Percentiles rank a stretch among this genome's conserved stretches.
These are phyloP conservation scores for Pseudognaphalium luteoalbum DNA, from an alignment of 129 eudicot species.

Conservation along the genomic window DNA sequence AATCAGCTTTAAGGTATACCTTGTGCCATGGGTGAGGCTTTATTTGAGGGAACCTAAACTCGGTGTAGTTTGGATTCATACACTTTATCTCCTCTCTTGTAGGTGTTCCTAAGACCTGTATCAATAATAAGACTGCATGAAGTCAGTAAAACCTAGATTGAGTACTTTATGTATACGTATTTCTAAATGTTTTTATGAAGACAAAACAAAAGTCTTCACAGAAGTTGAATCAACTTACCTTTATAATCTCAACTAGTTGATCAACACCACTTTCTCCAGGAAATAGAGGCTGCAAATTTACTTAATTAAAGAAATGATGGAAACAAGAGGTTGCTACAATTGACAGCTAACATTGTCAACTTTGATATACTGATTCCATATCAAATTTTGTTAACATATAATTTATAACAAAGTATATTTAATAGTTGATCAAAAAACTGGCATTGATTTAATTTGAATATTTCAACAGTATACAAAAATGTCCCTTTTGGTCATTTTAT, in stretches of 20 bases:
- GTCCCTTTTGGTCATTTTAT: neutral
- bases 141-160: slow-evolving; percentile 4
- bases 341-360: slow-evolving; percentile 2
- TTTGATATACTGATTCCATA: neutral
- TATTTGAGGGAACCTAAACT: slow-evolving; percentile 96
- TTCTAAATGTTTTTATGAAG: neutral
- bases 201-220: neutral
- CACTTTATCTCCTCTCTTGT: slow-evolving; percentile 99
- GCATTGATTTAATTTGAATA: no score
- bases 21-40: slow-evolving; percentile 99
- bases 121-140: slow-evolving; percentile 21
- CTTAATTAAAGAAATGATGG: slow-evolving; percentile 9
- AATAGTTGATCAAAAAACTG: neutral
- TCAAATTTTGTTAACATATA: neutral
- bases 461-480: neutral
- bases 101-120: slow-evolving; percentile 98
- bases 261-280: slow-evolving; percentile 99
- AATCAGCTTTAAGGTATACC: slow-evolving; percentile 43
- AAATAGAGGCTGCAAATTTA: slow-evolving; percentile 79
- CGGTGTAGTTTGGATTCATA: slow-evolving; percentile 98
- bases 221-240: slow-evolving; percentile 42
- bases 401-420: neutral
- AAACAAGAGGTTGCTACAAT: neutral
- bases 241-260: slow-evolving; percentile 97
- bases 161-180: neutral